A percentile compares a stretch with the other conserved stretches of the same genome.
Conservation (phyloP, 78 protist species). For the Dictyostelium firmibasis region DNA sequence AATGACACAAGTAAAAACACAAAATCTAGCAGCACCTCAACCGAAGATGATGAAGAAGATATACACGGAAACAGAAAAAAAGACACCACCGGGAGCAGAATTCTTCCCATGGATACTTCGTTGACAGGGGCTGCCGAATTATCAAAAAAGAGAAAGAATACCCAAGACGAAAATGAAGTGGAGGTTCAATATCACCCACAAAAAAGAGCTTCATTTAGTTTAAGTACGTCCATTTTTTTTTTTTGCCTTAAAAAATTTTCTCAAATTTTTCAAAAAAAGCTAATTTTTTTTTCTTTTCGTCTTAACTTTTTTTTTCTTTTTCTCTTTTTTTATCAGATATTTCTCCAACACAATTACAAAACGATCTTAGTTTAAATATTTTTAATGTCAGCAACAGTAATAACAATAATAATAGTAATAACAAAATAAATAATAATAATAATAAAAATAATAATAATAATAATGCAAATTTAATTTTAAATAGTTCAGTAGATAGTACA, state of each 20-base stretch:
- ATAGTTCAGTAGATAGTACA: background rate
- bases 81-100: slow-evolving; percentile 2
- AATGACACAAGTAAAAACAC: background rate
- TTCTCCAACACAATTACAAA: slow-evolving; percentile 25
- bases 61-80: background rate
- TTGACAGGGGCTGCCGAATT: background rate
- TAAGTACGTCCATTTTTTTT: background rate
- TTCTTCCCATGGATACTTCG: background rate
- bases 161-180: background rate
- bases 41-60: slow-evolving; percentile 25
- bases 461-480: background rate
- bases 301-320: background rate
- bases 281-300: background rate
- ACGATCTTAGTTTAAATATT: background rate
- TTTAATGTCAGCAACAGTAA: background rate
- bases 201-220: slow-evolving; percentile 20
- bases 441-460: background rate
- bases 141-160: slow-evolving; percentile 8
- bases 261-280: background rate
- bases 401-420: slow-evolving; percentile 1
- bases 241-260: background rate
- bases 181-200: background rate
- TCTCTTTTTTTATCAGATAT: background rate
- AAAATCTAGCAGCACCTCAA: background rate
- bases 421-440: background rate